Evolutionary conservation across 2,329 filamentous ascomycete species (phyloP).

Genomic region (Akanthomyces lecanii): DNA sequence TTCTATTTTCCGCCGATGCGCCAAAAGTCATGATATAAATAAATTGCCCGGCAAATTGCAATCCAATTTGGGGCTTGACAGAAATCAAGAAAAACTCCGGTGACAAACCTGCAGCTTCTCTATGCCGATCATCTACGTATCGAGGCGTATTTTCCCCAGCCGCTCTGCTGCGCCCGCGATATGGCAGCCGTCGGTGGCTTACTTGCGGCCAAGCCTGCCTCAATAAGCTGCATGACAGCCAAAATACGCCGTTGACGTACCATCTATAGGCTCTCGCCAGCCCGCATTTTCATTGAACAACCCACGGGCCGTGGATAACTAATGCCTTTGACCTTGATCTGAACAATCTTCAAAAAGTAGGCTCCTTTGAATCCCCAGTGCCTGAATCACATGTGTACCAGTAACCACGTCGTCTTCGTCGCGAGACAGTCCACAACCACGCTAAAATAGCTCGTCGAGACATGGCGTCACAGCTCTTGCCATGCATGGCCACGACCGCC

Average conservation of each 20-base stretch:
- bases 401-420: background rate
- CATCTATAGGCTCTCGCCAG: background rate
- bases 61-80: background rate
- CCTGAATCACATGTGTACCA: background rate
- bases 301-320: background rate
- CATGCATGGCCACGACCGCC: background rate
- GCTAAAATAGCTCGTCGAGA: background rate
- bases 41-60: background rate
- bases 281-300: background rate
- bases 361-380: background rate
- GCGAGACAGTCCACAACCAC: background rate
- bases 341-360: background rate
- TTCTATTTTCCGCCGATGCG: background rate
- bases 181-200: background rate
- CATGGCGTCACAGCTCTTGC: background rate
- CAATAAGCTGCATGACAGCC: constrained; percentile 5
- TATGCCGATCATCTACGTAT: background rate
- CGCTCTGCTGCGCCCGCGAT: background rate
- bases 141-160: background rate
- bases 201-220: background rate
- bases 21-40: background rate
- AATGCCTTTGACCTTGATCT: background rate
- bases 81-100: background rate
- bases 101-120: background rate
- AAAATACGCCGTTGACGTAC: constrained; percentile 3